Evolutionary conservation across 805 yeast genomes (phyloP).

Genomic region (Saccharomycopsis javanensis): DNA sequence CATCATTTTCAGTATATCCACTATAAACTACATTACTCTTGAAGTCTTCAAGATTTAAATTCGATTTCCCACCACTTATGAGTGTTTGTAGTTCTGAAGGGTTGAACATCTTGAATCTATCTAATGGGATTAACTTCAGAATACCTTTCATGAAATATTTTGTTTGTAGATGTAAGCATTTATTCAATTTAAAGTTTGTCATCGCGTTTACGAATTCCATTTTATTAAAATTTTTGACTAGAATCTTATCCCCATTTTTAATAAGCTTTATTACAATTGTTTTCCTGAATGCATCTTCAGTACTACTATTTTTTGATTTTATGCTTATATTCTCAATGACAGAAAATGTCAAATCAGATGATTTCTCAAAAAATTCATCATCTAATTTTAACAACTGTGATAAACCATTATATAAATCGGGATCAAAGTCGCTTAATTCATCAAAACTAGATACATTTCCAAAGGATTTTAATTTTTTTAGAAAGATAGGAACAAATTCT

Average conservation of each 20-base stretch:
- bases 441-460: constrained; percentile 53
- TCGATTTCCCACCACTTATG: constrained; percentile 69
- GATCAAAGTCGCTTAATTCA: constrained; percentile 66
- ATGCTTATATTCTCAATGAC: constrained; percentile 34
- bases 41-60: constrained; percentile 65
- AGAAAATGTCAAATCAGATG: constrained; percentile 59
- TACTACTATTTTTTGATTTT: neutral
- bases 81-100: constrained; percentile 74
- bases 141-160: constrained; percentile 62
- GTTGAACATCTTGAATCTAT: constrained; percentile 80
- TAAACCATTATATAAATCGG: constrained; percentile 53
- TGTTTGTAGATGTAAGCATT: constrained; percentile 47
- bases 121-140: constrained; percentile 52
- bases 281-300: neutral
- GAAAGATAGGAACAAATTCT: constrained; percentile 76
- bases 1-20: constrained; percentile 45
- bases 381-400: constrained; percentile 49
- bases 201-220: constrained; percentile 67
- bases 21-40: constrained; percentile 52
- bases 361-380: constrained; percentile 42
- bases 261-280: constrained; percentile 42
- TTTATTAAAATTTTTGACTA: constrained; percentile 53
- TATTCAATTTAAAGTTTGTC: constrained; percentile 71
- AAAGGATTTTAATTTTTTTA: constrained; percentile 52
- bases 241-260: constrained; percentile 44